These are phyloP conservation scores for Linum lewisii DNA, from an alignment of 345 rosid species.

Conservation along the genomic window DNA sequence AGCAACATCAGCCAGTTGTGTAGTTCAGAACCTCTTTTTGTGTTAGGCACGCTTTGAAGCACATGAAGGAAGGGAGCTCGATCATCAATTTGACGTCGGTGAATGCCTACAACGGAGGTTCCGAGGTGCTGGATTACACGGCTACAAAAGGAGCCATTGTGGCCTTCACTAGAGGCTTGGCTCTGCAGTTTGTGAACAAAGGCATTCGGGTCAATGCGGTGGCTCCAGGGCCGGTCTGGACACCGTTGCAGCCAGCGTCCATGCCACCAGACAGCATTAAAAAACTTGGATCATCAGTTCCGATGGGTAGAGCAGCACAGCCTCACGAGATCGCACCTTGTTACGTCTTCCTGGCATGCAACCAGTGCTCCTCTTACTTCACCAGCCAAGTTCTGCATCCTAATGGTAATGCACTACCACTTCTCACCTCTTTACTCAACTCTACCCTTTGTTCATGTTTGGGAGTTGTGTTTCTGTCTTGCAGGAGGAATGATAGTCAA, in stretches of 20 bases:
- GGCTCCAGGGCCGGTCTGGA: conserved; percentile 19
- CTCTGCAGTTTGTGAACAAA: not conserved
- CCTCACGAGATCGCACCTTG: conserved; percentile 5
- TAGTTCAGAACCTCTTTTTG: too few species aligned
- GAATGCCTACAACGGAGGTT: not conserved
- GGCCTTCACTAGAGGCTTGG: conserved; percentile 9
- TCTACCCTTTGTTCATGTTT: not conserved
- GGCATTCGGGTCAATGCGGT: conserved; percentile 10
- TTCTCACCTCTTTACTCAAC: not conserved
- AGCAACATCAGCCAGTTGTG: not conserved
- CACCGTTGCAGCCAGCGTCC: conserved; percentile 11
- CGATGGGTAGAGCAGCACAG: conserved; percentile 6
- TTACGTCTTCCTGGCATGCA: not conserved
- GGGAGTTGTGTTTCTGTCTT: not conserved
- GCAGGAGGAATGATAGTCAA: not conserved
- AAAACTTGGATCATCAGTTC: not conserved
- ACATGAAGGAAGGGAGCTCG: conserved; percentile 15
- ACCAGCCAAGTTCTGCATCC: not conserved
- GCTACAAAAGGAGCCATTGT: conserved; percentile 17
- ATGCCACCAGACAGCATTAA: conserved; percentile 10
- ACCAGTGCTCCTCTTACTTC: not conserved
- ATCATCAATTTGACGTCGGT: conserved; percentile 11
- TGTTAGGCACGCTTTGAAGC: conserved; percentile 10
- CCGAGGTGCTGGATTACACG: conserved; percentile 6
- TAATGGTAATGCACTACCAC: not conserved